These are phyloP conservation scores for Aureobasidium lini DNA, from an alignment of 2,329 filamentous ascomycete genomes.

Conservation along the genomic window DNA sequence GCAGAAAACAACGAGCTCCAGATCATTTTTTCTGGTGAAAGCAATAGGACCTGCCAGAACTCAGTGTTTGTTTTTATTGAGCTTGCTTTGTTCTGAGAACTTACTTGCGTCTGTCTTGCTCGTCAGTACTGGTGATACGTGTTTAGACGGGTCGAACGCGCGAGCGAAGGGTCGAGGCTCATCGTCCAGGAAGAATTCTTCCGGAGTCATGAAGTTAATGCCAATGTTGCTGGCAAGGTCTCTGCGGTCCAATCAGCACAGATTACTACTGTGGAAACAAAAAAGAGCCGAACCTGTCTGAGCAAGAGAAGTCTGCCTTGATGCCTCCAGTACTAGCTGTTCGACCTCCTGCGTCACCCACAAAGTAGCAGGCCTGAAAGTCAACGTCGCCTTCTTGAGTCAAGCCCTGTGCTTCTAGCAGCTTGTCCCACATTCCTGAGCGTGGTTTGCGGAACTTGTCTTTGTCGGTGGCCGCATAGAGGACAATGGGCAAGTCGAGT, in stretches of 20 bases:
- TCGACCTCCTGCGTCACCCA: constrained; percentile 72
- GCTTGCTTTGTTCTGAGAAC: constrained; percentile 11
- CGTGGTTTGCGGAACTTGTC: constrained; percentile 84
- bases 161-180: constrained; percentile 57
- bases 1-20: constrained; percentile 77
- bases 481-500: constrained; percentile 65
- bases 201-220: constrained; percentile 74
- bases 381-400: constrained; percentile 52
- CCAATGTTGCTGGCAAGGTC: constrained; percentile 83
- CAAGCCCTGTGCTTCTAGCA: constrained; percentile 46
- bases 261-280: neutral
- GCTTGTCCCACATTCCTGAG: constrained; percentile 76
- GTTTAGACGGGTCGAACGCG: constrained; percentile 61
- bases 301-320: constrained; percentile 52
- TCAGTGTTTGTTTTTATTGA: constrained; percentile 15
- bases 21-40: constrained; percentile 53
- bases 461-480: constrained; percentile 81
- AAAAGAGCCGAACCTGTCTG: constrained; percentile 44
- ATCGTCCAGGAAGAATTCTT: constrained; percentile 79
- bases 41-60: constrained; percentile 21
- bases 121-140: constrained; percentile 33
- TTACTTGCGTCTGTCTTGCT: constrained; percentile 30
- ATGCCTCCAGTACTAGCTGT: constrained; percentile 33
- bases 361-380: constrained; percentile 65
- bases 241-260: constrained; percentile 32